These are phyloP conservation scores for Pugionium dolabratum DNA, from an alignment of 345 rosid genomes.

Conservation along the genomic window DNA sequence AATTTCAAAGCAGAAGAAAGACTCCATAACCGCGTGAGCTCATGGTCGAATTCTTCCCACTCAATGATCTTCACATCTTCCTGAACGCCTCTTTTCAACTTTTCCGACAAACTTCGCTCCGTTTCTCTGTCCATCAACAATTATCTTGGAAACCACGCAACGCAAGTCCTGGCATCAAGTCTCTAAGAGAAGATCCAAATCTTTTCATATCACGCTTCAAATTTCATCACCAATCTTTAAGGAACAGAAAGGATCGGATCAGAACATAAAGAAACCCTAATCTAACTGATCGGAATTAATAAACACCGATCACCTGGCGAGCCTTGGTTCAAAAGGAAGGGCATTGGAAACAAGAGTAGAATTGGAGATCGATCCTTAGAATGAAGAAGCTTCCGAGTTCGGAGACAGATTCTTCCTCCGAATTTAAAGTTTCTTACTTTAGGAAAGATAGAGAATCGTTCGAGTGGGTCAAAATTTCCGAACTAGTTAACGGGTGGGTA, in stretches of 20 bases:
- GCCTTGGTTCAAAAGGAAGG: slow-evolving; percentile 9
- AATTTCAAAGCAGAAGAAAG: slow-evolving; percentile 75
- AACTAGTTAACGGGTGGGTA: slow-evolving; percentile 15
- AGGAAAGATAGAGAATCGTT: background rate
- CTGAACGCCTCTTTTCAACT: slow-evolving; percentile 36
- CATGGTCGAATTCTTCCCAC: slow-evolving; percentile 95
- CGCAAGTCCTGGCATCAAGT: slow-evolving; percentile 36
- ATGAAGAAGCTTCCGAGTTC: slow-evolving; percentile 18
- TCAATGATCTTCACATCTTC: slow-evolving; percentile 55
- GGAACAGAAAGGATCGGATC: slow-evolving; percentile 1
- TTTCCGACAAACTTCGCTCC: slow-evolving; percentile 30
- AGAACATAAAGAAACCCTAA: slow-evolving; percentile 24
- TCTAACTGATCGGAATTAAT: background rate
- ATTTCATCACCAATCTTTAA: slow-evolving; percentile 22
- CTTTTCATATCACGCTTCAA: slow-evolving; percentile 26
- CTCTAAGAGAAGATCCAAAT: background rate
- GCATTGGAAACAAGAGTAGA: slow-evolving; percentile 9
- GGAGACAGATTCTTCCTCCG: slow-evolving; percentile 25
- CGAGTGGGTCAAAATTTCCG: slow-evolving; percentile 18
- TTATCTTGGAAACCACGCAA: slow-evolving; percentile 37
- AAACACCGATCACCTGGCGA: background rate
- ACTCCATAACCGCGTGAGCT: slow-evolving; percentile 80
- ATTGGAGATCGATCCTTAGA: slow-evolving; percentile 3
- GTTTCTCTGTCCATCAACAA: slow-evolving; percentile 49
- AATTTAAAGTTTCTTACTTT: slow-evolving; percentile 23